Evolutionary conservation across 257 asterid species (phyloP), one percentile per base, ranked within the genome.

Genomic region (Mitragyna speciosa): DNA sequence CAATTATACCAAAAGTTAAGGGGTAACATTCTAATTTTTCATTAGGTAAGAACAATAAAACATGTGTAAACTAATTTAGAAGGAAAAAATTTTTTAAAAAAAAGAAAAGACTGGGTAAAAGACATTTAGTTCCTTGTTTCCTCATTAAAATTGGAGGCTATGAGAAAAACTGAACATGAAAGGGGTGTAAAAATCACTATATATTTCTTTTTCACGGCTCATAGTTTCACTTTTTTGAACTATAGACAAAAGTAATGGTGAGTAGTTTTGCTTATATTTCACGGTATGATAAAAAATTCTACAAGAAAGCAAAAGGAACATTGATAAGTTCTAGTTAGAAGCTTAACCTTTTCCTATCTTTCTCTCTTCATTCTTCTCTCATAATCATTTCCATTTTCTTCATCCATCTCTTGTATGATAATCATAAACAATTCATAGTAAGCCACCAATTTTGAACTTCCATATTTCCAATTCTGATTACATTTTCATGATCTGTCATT

Each of bases 341-440:
- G 69, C 39, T 63, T 7, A 63, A 33, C 30, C 28, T 33, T 22
- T 70, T 51, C 16, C 65, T 54, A 36, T 14, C 20, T 36, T 36
- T 36, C 41, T 4, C 41, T 36, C 41, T 4, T 36, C 41, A 36
- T 36, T 36, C 41, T 66, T 72, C 54, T 52, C 22, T 33, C 45
- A 45, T 59, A 71, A 48, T 59, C 22, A 68, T 47, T 45, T 72
- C 30, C 47, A 17, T 51, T 48, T 51, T 73, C 48, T 12, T 66
- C 71, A 63, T 47, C 7, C 26, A 28, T 49, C 76, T 76, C 82
- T 80, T 26, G 82, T 82, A 81, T 39, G 77, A 87, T 76, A 69
- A 73, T 83, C 73, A 65, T 68, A 51, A n/a, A 81, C 80, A 78
- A 45, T 45, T 65, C 79, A 61, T 80, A 61, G 82, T 72, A 86